Base-by-base conservation (phyloP, 164 flowering plant genomes). In the Stephania japonica region DNA sequence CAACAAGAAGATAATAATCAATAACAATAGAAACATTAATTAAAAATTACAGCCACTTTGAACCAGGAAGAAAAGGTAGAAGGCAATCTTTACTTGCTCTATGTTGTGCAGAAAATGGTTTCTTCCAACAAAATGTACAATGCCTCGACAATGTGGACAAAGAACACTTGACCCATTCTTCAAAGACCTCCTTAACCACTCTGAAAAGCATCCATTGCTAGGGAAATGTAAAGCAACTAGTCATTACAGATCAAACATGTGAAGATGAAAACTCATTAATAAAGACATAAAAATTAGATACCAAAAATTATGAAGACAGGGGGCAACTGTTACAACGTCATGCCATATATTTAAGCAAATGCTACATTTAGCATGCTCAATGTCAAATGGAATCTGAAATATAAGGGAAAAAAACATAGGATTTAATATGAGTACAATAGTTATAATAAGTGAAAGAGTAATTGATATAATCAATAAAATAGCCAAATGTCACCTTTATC, bases 161-260 rank as follows among this genome's bases (percentile, higher is more conserved):
- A 88, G 78, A 70, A 91, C 95, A 78, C 67, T 79, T 32, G 86
- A 44, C 65, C 74, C 85, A 79, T 84, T 89, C 75, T 84, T 72
- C 72, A 86, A 90, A 41, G 87, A 92, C 82, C 89, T 88, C 78
- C 82, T 84, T 78, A 92, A 77, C 98, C 98, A 94, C 84, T 92
- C 97, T 14, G 98, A 94, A 81, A 94, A 91, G 82, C 98, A 94
- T 44, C 98, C 98, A 76, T 94, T 94, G 84, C 98, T 94, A 84
- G 44, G 79, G 38, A 75, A 61, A 61, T 59, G 41, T 76, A 75
- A 27, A 62, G 16, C 42, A 23, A 26, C 14, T 23, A 21, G 42
- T 42, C 38, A 62, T 62, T 8, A 71, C 47, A 67, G 21, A 65
- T 25, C 27, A 68, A 10, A 63, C 27, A 65, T 62, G 32, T 56